Evolutionary conservation across 78 protist species (phyloP).

Genomic region (Polysphondylium violaceum): DNA sequence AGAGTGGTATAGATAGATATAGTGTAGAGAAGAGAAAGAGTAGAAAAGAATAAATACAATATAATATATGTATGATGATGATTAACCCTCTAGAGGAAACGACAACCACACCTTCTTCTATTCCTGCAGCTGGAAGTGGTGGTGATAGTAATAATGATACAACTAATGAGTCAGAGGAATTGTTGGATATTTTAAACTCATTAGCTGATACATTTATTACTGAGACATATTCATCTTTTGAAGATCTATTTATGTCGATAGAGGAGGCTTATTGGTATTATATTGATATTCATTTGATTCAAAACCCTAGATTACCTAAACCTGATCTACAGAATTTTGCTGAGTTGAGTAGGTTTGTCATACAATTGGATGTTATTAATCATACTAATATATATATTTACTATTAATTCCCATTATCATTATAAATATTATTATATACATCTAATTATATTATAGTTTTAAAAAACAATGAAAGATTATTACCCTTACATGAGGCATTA

Average conservation of each 20-base stretch:
- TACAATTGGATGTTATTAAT: not conserved
- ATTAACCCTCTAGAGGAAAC: not conserved
- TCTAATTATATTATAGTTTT: constrained; percentile 2
- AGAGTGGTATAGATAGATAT: not conserved
- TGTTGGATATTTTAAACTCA: constrained; percentile 52
- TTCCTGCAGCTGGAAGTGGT: not conserved
- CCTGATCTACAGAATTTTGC: constrained; percentile 47
- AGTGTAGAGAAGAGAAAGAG: not conserved
- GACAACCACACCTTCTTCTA: no score
- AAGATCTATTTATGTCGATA: constrained; percentile 74
- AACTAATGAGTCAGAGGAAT: constrained; percentile 8
- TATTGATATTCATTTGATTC: constrained; percentile 65
- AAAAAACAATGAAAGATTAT: constrained; percentile 70
- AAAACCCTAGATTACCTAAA: constrained; percentile 68
- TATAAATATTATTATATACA: not conserved
- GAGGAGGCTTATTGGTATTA: constrained; percentile 80
- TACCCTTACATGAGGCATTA: constrained; percentile 72
- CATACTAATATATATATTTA: no score
- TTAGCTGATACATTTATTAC: constrained; percentile 63
- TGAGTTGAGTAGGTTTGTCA: constrained; percentile 25
- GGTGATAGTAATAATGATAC: not conserved
- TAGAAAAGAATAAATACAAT: no score
- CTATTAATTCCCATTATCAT: not conserved
- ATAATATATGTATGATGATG: not conserved
- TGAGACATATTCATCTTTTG: constrained; percentile 61